Base-by-base conservation (phyloP, 257 asterid genomes). In the Sherardia arvensis region DNA sequence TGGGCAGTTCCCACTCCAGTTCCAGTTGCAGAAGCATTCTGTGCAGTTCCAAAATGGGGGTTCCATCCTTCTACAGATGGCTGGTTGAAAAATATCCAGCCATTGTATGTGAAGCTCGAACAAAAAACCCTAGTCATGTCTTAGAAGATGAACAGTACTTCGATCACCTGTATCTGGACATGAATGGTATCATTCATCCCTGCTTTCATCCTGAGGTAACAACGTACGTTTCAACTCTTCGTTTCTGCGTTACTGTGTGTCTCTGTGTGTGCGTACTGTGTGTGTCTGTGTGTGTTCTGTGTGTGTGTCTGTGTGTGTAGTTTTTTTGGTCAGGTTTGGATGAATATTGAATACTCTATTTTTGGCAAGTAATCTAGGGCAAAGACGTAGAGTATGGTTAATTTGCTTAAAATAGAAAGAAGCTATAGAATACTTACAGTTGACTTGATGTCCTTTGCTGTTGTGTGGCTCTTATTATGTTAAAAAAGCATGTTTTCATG, bases 171-270 rank as follows among this genome's bases (percentile, higher is more conserved):
- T 73, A 67, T 9, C 53, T 67, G 1, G 77, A 73, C 5, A 73
- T 73, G 77, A 73, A 73, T 67, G 70, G 73, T 10, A 67, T 73
- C 20, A 73, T 73, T 1, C 73, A 68, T 57, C 54, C 69, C 1
- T 73, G 67, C 36, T 67, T 67, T 26, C 73, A 73, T 30, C 77
- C 73, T 0, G 77, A 73, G 2, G 57, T 27, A 26, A 22, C 25
- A 26, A 33, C 21, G 70, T 67, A 14, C 7, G 26, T n/a, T 5
- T 1, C 15, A 20, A n/a, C 26, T 18, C 26, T 49, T 49, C 11
- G 18, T 22, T 53, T 22, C 11, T 5, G 7, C 6, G 25, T 53
- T 8, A 8, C 14, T 22, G 0, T 53, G 26, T 22, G 1, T 21
- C 3, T 54, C n/a, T n/a, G n/a, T n/a, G n/a, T n/a, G n/a, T n/a